Evolutionary conservation across 2,329 filamentous ascomycete species (phyloP), one percentile per base, ranked within the genome.

Genomic region (Alternaria panax): DNA sequence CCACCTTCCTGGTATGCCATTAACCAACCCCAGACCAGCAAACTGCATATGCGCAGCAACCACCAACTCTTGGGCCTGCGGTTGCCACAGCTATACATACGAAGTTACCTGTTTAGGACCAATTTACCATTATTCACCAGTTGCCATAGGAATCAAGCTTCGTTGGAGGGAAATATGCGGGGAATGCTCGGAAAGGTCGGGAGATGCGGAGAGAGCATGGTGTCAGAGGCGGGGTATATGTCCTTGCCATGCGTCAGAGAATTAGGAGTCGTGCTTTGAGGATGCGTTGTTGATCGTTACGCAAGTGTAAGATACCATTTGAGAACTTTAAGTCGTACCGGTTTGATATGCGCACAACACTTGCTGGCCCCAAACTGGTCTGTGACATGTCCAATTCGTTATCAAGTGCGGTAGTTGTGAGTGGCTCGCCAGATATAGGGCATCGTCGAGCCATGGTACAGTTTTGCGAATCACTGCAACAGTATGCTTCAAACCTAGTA

Each of bases 1-100:
- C 24, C 18, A 22, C 7, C 18, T n/a, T 9, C 7, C 27, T 20
- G 12, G 45, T 4, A 56, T 56, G 54, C 28, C 47, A 6, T 4
- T 11, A 4, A 22, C 18, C 6, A 9, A 24, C 1, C 11, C 25
- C 7, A 53, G 42, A 24, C 48, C 55, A 18, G n/a, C 11, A 36
- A 55, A 51, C 40, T 59, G 51, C 22, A 46, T 40, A 4, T 59
- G 57, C 40, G 20, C 38, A 8, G 57, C 51, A 5, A 34, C 18
- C 5, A 20, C 27, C 1, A 25, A 48, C 12, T 27, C 46, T 6
- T 59, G 40, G 45, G 40, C 43, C 7, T 59, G 57, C 22, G 30
- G 52, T 25, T 59, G 25, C 18, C 51, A 47, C 9, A 36, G 18
- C 7, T 45, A 51, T 3, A 7, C 12, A 0, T 55, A 55, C 38